phyloP scores from a whole-genome alignment of 495 filamentous ascomycete species.

The Parmelia sp. region DNA sequence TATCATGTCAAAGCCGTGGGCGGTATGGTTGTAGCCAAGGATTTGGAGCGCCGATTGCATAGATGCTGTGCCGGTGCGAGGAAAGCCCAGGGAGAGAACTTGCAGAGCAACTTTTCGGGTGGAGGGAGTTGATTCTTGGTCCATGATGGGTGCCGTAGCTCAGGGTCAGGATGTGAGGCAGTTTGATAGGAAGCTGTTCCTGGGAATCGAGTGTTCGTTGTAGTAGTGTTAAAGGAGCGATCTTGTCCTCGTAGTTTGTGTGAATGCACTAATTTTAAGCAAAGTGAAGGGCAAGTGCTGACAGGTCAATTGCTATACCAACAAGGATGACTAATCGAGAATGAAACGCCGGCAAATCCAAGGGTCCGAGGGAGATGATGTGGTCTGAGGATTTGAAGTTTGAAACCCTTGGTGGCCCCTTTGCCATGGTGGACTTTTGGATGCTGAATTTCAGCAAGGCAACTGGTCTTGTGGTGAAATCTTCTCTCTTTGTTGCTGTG shows the following conservation, averaged over 20 bases:
- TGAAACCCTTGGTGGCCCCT: too few species aligned
- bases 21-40: neutral
- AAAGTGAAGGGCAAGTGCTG: neutral
- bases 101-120: neutral
- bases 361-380: too few species aligned
- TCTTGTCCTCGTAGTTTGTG: too few species aligned
- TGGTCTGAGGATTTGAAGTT: too few species aligned
- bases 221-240: neutral
- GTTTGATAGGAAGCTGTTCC: neutral
- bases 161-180: neutral
- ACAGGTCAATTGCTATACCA: neutral
- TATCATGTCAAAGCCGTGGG: neutral
- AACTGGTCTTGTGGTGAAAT: too few species aligned
- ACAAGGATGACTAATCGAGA: neutral
- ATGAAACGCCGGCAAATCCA: too few species aligned
- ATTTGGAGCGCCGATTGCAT: neutral
- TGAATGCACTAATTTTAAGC: too few species aligned
- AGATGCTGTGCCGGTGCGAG: neutral
- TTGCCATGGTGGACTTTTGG: too few species aligned
- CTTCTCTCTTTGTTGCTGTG: too few species aligned
- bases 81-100: neutral
- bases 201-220: neutral
- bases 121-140: neutral
- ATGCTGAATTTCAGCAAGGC: too few species aligned
- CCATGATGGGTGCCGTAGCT: neutral